Evolutionary conservation across 2,329 filamentous ascomycete species (phyloP).

Genomic region (Tolypocladium ovalisporum): DNA sequence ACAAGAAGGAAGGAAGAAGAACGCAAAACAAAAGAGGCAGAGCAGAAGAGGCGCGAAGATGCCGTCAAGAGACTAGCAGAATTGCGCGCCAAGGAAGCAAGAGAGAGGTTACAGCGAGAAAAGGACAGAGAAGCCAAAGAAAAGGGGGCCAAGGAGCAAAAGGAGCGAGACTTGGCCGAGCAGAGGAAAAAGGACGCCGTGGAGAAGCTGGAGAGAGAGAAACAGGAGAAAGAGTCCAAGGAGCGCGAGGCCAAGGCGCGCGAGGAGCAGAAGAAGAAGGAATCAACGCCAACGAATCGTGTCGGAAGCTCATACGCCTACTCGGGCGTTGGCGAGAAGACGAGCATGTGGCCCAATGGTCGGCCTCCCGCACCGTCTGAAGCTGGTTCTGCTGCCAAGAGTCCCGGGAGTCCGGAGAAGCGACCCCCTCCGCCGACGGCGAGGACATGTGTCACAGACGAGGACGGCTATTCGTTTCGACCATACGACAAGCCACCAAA

Average conservation of each 20-base stretch:
- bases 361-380: constrained; percentile 31
- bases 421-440: constrained; percentile 38
- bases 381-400: constrained; percentile 15
- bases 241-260: constrained; percentile 18
- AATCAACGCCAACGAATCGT: constrained; percentile 22
- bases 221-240: constrained; percentile 17
- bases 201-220: constrained; percentile 1
- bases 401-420: constrained; percentile 20
- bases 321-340: constrained; percentile 56
- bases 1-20: constrained; percentile 53
- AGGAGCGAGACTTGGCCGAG: constrained; percentile 19
- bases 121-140: constrained; percentile 24
- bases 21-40: constrained; percentile 48
- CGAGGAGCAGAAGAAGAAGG: constrained; percentile 19
- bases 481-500: constrained; percentile 63
- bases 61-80: constrained; percentile 40
- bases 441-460: constrained; percentile 49
- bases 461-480: constrained; percentile 61
- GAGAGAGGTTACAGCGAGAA: constrained; percentile 31
- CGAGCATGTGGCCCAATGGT: constrained; percentile 58
- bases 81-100: constrained; percentile 44
- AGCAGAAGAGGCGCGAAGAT: constrained; percentile 49
- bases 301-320: constrained; percentile 48
- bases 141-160: constrained; percentile 24
- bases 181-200: constrained; percentile 17